phyloP scores from a whole-genome alignment of 2,329 filamentous ascomycete species.

The Penicillium paneum region DNA sequence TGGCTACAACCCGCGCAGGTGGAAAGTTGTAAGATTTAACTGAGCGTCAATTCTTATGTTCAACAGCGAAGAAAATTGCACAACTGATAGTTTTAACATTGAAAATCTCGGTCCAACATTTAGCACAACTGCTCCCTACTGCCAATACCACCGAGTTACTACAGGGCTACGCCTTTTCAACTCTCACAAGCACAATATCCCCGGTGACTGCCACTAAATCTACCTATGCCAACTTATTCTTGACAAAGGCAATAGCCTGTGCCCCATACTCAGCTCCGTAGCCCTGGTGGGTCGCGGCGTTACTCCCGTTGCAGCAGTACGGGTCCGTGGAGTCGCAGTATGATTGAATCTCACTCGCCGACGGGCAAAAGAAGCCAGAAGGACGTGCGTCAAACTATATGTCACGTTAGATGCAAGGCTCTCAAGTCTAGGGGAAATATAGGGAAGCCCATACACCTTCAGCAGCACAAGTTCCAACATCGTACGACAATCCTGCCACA shows the following conservation, averaged over 20 bases:
- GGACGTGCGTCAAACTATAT: constrained; percentile 60
- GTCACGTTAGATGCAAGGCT: background rate
- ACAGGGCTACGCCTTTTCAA: background rate
- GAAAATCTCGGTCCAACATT: background rate
- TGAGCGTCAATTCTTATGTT: too few species aligned
- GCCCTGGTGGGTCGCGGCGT: constrained; percentile 59
- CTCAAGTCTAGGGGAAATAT: background rate
- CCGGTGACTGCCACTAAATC: background rate
- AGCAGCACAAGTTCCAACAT: constrained; percentile 59
- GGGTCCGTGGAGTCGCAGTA: constrained; percentile 65
- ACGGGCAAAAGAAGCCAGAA: constrained; percentile 56
- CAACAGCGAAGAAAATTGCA: background rate
- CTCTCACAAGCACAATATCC: background rate
- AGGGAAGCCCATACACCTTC: constrained; percentile 52
- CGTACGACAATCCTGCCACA: constrained; percentile 54
- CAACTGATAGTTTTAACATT: background rate
- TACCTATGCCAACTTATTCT: constrained; percentile 34
- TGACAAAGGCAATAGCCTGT: constrained; percentile 59
- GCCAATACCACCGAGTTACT: background rate
- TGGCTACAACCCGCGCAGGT: background rate
- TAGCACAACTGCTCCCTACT: background rate
- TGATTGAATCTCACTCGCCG: constrained; percentile 57
- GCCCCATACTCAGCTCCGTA: constrained; percentile 61
- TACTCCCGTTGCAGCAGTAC: constrained; percentile 64
- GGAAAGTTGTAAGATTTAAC: too few species aligned